Conservation (phyloP, 371 early-diverging fungal species). For the Cokeromyces recurvatus region DNA sequence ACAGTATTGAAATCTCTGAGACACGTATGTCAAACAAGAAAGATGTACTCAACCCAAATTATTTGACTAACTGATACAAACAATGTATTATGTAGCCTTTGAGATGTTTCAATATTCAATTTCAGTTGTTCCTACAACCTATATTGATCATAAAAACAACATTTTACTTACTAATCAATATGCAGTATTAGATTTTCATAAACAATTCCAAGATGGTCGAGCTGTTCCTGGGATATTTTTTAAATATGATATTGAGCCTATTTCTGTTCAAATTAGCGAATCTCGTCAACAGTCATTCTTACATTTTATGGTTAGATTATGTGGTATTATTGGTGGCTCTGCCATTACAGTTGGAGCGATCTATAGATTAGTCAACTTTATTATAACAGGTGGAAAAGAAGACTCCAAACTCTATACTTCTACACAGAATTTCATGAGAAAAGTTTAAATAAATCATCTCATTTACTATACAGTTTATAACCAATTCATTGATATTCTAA, state of each 20-base stretch:
- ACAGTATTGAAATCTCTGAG: conserved; percentile 64
- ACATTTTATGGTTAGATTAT: conserved; percentile 79
- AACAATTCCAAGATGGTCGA: conserved; percentile 37
- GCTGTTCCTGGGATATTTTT: conserved; percentile 72
- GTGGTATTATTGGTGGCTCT: conserved; percentile 86
- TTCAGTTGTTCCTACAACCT: conserved; percentile 83
- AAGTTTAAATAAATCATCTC: conserved; percentile 9
- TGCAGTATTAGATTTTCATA: conserved; percentile 79
- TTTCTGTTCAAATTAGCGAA: conserved; percentile 78
- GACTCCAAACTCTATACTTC: conserved; percentile 35
- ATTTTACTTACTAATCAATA: conserved; percentile 84
- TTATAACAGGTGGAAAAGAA: conserved; percentile 39
- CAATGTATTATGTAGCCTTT: conserved; percentile 54
- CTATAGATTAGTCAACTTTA: conserved; percentile 34
- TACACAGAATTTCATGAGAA: conserved; percentile 31
- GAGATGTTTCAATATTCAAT: conserved; percentile 82
- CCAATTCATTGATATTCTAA: too few relatives aligned
- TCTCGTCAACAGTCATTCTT: conserved; percentile 49
- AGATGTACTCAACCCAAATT: too few relatives aligned
- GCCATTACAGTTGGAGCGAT: conserved; percentile 60
- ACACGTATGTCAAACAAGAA: conserved; percentile 36
- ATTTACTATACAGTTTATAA: too few relatives aligned
- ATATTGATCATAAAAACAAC: conserved; percentile 52
- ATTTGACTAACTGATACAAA: too few relatives aligned
- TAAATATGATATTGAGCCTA: conserved; percentile 88